phyloP scores from a whole-genome alignment of 2,329 filamentous ascomycete species.

The Nigrospora oryzae region DNA sequence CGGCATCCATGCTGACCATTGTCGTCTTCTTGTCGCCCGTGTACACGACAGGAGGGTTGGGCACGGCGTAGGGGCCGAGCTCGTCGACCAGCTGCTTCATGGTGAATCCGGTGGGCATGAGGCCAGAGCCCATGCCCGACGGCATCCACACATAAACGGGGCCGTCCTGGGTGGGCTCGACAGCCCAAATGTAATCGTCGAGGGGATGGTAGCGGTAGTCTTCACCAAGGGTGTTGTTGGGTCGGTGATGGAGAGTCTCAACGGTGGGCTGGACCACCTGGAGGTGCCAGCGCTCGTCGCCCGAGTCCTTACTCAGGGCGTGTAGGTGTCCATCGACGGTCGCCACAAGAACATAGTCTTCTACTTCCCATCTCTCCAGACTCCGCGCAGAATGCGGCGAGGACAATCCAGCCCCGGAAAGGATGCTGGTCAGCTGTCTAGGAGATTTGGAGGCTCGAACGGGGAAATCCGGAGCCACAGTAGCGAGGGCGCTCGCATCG shows the following conservation, averaged over 20 bases:
- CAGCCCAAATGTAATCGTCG: constrained; percentile 89
- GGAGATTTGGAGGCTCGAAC: constrained; percentile 86
- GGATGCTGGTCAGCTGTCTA: constrained; percentile 50
- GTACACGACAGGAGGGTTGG: constrained; percentile 74
- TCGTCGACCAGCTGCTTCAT: constrained; percentile 87
- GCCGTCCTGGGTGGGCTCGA: constrained; percentile 84
- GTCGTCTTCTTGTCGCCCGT: constrained; percentile 87
- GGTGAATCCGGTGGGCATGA: constrained; percentile 61
- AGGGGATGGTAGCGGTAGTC: constrained; percentile 55
- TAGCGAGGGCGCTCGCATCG: constrained; percentile 92
- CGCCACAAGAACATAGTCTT: constrained; percentile 99
- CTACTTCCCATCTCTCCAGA: constrained; percentile 98
- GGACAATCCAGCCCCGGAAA: constrained; percentile 54
- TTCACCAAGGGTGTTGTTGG: constrained; percentile 48
- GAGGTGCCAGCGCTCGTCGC: constrained; percentile 77
- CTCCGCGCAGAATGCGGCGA: constrained; percentile 92
- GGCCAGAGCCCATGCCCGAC: constrained; percentile 44
- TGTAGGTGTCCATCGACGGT: constrained; percentile 97
- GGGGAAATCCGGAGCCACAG: constrained; percentile 92
- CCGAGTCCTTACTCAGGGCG: constrained; percentile 81
- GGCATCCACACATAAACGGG: constrained; percentile 81
- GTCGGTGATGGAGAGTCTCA: constrained; percentile 74
- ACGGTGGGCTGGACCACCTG: constrained; percentile 82
- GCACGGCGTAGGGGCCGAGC: constrained; percentile 65
- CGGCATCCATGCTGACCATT: constrained; percentile 81